A percentile compares a stretch with the other conserved stretches of the same genome.
phyloP scores from a whole-genome alignment of 1,139 yeast species.

The Debaryomyces robertsiae region DNA sequence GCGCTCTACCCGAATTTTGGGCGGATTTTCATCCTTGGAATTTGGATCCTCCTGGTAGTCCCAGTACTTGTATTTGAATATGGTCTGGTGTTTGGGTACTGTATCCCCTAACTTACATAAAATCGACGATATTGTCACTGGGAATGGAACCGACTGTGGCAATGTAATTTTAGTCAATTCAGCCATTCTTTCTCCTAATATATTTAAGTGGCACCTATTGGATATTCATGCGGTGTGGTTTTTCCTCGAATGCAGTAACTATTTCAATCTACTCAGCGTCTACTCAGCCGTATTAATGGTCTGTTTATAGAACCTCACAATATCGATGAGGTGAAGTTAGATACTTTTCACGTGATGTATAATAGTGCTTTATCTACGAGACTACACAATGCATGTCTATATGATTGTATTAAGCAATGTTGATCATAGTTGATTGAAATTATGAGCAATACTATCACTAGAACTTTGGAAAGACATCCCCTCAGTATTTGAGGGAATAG shows the following conservation, averaged over 20 bases:
- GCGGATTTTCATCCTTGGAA: slow-evolving; percentile 44
- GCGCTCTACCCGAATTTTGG: slow-evolving; percentile 55
- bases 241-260: neutral
- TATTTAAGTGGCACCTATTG: neutral
- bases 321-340: slow-evolving; percentile 4
- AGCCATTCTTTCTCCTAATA: slow-evolving; percentile 23
- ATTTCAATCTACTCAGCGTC: too few relatives aligned
- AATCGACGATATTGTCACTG: slow-evolving; percentile 63
- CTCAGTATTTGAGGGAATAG: neutral
- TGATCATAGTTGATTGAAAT: slow-evolving; percentile 1
- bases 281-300: neutral
- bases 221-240: neutral
- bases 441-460: slow-evolving; percentile 1
- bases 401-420: neutral
- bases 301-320: slow-evolving; percentile 2
- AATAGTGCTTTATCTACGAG: slow-evolving; percentile 1
- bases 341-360: too few relatives aligned
- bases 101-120: slow-evolving; percentile 46
- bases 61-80: slow-evolving; percentile 68
- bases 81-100: slow-evolving; percentile 54
- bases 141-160: slow-evolving; percentile 66
- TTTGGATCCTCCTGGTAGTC: slow-evolving; percentile 65
- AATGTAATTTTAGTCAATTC: slow-evolving; percentile 38
- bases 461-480: neutral
- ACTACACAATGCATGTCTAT: slow-evolving; percentile 3